Evolutionary conservation across 2,329 filamentous ascomycete species (phyloP), one percentile per base, ranked within the genome.

Genomic region (Clonostachys chloroleuca): DNA sequence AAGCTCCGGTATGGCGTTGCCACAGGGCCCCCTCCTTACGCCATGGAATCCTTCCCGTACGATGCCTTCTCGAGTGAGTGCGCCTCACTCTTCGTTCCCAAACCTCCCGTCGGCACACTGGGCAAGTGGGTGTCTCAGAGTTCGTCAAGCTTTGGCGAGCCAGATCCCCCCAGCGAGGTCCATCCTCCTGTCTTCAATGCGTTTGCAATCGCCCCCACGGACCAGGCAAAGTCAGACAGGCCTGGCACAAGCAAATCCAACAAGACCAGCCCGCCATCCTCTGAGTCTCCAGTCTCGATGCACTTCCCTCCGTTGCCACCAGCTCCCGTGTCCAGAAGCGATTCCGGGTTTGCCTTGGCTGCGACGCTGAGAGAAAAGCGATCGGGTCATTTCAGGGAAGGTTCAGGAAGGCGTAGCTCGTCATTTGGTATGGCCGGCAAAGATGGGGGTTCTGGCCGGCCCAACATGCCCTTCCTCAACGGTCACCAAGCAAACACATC

Each of bases 21-120:
- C 3, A 80, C 84, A n/a, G 94, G 92, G 0, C 91, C 94, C 17
- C 94, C 94, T 34, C 86, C 89, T 5, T 97, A 97, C 65, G 92
- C 91, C 5, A 83, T 95, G 47, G 94, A 99, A 66, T 87, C 92
- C 0, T 99, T 89, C 61, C 94, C 94, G 0, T 89, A 88, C 60
- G 89, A 97, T 63, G 81, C 88, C 3, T 96, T 95, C 62, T 87
- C 90, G 17, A 91, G 88, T 1, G 94, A 99, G 65, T 92, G 89
- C 54, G 78, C 86, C 34, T 78, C 86, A 2, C 75, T 96, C 4
- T 96, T 95, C 66, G 86, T 83, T 39, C 77, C 88, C 17, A 81
- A 78, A 53, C 78, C 92, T 2, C 71, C 80, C 6, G 77, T 82
- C 9, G 88, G 87, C 45, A 87, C 85, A 0, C 74, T 99, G 44